Evolutionary conservation across 805 yeast species (phyloP).

Genomic region (Saturnispora quitensis): DNA sequence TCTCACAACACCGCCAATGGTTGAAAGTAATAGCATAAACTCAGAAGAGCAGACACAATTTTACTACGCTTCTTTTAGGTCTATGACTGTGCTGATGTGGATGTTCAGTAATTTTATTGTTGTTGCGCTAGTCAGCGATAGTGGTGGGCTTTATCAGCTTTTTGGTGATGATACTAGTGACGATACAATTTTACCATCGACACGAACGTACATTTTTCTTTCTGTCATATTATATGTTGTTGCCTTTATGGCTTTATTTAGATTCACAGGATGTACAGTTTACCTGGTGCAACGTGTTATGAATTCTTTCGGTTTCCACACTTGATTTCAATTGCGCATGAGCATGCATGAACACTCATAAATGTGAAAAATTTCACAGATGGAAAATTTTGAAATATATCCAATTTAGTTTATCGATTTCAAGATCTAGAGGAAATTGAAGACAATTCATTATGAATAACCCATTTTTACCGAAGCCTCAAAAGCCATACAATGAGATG

Average conservation of each 20-base stretch:
- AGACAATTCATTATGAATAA: constrained; percentile 18
- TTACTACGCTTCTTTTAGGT: constrained; percentile 85
- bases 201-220: constrained; percentile 56
- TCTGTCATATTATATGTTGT: constrained; percentile 88
- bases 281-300: constrained; percentile 37
- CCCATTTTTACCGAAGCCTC: constrained; percentile 33
- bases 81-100: constrained; percentile 86
- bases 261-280: constrained; percentile 65
- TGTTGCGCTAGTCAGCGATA: constrained; percentile 72
- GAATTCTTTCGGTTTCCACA: constrained; percentile 7
- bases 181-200: constrained; percentile 26
- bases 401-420: neutral
- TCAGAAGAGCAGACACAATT: constrained; percentile 50
- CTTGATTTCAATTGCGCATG: neutral
- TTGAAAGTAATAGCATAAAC: constrained; percentile 17
- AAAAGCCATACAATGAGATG: constrained; percentile 57
- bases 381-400: neutral
- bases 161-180: constrained; percentile 15
- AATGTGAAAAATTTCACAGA: neutral
- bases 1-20: constrained; percentile 32
- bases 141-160: constrained; percentile 63
- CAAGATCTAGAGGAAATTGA: neutral
- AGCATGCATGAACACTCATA: neutral
- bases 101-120: constrained; percentile 76
- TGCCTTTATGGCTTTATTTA: constrained; percentile 77